A percentile compares a stretch with the other conserved stretches of the same genome.
Evolutionary conservation across 257 asterid genomes (phyloP).

Genomic region (Osmanthus fragrans): DNA sequence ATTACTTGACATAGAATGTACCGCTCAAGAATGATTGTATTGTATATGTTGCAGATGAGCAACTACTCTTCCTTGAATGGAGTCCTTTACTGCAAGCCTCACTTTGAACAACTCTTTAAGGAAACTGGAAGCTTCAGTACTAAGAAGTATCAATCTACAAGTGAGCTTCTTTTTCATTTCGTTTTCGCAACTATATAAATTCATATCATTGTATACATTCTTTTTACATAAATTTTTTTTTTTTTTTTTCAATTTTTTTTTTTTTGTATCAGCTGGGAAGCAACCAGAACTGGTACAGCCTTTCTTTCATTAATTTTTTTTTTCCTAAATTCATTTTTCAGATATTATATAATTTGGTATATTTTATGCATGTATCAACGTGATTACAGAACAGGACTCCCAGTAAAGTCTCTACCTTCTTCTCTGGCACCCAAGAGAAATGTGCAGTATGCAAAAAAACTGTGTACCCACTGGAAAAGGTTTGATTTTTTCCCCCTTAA

Average conservation of each 20-base stretch:
- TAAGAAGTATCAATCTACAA: constrained; percentile 33
- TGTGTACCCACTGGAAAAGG: constrained; percentile 74
- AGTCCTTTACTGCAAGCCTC: constrained; percentile 58
- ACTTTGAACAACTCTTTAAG: constrained; percentile 58
- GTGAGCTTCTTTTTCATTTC: constrained; percentile 31
- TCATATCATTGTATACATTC: neutral
- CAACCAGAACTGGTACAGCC: constrained; percentile 43
- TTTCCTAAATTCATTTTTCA: neutral
- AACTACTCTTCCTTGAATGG: constrained; percentile 55
- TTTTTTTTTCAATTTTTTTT: neutral
- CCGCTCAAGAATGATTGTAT: neutral
- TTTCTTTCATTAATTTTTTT: neutral
- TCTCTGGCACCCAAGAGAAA: constrained; percentile 72
- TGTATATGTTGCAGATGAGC: constrained; percentile 44
- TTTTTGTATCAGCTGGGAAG: constrained; percentile 35
- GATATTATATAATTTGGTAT: neutral
- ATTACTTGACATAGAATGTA: too few relatives aligned
- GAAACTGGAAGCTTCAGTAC: constrained; percentile 50
- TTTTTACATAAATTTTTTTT: neutral
- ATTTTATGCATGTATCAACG: neutral
- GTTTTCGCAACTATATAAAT: neutral
- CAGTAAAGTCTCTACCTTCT: constrained; percentile 49
- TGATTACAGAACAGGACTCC: constrained; percentile 44
- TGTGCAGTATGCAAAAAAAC: constrained; percentile 58
- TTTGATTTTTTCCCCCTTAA: neutral